Conservation (phyloP, 2,329 filamentous ascomycete genomes). For the Arthrinium phaeospermum region DNA sequence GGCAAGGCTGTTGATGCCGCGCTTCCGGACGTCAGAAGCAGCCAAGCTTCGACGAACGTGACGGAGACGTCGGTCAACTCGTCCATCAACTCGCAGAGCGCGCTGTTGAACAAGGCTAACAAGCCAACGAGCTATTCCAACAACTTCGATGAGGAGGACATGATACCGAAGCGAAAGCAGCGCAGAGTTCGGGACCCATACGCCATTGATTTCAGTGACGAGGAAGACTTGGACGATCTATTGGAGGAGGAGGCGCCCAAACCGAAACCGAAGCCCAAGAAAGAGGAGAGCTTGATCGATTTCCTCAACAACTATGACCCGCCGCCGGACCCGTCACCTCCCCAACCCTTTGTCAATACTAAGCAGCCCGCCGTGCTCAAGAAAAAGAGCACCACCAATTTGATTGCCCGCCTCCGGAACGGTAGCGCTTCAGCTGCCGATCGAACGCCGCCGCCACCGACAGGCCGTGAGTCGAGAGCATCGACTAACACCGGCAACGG, state of each 20-base stretch:
- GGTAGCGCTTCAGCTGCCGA: slow-evolving; percentile 34
- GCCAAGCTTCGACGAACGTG: slow-evolving; percentile 60
- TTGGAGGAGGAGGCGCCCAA: slow-evolving; percentile 56
- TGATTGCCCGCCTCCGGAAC: slow-evolving; percentile 64
- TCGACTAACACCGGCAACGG: slow-evolving; percentile 39
- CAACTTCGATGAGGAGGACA: slow-evolving; percentile 56
- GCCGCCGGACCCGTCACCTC: slow-evolving; percentile 55
- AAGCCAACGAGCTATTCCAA: slow-evolving; percentile 44
- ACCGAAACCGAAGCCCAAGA: slow-evolving; percentile 48
- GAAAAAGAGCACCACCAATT: slow-evolving; percentile 66
- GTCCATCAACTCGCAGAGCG: slow-evolving; percentile 77
- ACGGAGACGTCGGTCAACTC: slow-evolving; percentile 67
- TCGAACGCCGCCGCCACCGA: slow-evolving; percentile 19
- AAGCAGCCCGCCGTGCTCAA: slow-evolving; percentile 58
- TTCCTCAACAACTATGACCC: slow-evolving; percentile 75
- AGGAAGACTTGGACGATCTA: slow-evolving; percentile 55
- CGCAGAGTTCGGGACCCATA: slow-evolving; percentile 87
- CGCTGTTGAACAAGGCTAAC: slow-evolving; percentile 58
- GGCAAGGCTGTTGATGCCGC: slow-evolving; percentile 63
- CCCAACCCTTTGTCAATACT: slow-evolving; percentile 40
- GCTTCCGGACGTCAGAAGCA: slow-evolving; percentile 61
- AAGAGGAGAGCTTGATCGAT: slow-evolving; percentile 74
- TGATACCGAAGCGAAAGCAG: slow-evolving; percentile 74
- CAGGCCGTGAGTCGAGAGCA: slow-evolving; percentile 23
- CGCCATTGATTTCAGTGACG: slow-evolving; percentile 82